A percentile compares a stretch with the other conserved stretches of the same genome.
Evolutionary conservation across 2,329 filamentous ascomycete species (phyloP).

Genomic region (Trichoderma sp.): DNA sequence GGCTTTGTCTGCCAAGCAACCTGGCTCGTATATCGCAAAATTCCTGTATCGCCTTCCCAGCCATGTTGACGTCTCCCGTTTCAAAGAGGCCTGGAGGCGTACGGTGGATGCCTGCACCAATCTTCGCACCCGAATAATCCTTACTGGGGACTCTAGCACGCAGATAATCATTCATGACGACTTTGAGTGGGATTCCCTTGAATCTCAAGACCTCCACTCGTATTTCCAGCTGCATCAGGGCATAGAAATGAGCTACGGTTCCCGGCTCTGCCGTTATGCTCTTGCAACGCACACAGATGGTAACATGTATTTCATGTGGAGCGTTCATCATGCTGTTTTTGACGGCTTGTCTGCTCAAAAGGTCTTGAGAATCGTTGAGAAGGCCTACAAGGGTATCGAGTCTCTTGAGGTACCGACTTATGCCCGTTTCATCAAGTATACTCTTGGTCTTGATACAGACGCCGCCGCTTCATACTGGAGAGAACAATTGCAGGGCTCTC

Average conservation of each 20-base stretch:
- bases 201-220: neutral
- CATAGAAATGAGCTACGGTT: neutral
- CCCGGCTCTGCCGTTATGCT: neutral
- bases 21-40: conserved; percentile 35
- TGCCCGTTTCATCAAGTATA: conserved; percentile 11
- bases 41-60: conserved; percentile 25
- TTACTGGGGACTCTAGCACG: neutral
- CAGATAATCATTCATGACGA: conserved; percentile 21
- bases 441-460: neutral
- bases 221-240: neutral
- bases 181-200: neutral
- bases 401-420: neutral
- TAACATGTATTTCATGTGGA: conserved; percentile 3
- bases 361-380: neutral
- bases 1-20: conserved; percentile 31
- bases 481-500: neutral
- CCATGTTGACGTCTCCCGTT: conserved; percentile 24
- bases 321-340: conserved; percentile 21
- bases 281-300: neutral
- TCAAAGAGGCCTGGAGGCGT: conserved; percentile 22
- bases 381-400: neutral
- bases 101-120: conserved; percentile 19
- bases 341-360: conserved; percentile 23
- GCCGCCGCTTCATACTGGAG: neutral
- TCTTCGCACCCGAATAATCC: conserved; percentile 25